A percentile compares a stretch with the other conserved stretches of the same genome.
Evolutionary conservation across 805 yeast species (phyloP).

Genomic region (Grigorovia humatica): DNA sequence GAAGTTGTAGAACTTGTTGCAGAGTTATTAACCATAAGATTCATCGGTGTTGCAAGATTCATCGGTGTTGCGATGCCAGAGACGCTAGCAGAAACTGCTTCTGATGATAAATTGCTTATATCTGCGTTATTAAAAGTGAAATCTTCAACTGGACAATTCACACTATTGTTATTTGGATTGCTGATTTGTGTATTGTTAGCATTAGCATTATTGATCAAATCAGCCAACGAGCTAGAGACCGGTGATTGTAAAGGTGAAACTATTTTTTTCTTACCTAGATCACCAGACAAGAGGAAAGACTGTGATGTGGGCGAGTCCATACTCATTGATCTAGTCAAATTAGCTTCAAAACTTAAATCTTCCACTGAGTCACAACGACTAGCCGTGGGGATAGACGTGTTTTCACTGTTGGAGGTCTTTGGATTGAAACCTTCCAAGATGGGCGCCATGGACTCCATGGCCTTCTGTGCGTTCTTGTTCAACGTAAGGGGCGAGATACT

Average conservation of each 20-base stretch:
- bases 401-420: constrained; percentile 48
- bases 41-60: not conserved
- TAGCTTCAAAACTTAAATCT: constrained; percentile 19
- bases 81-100: not conserved
- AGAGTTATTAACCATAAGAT: constrained; percentile 1
- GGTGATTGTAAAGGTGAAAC: not conserved
- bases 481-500: constrained; percentile 26
- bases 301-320: constrained; percentile 9
- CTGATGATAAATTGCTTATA: not conserved
- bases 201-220: not conserved
- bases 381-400: constrained; percentile 23
- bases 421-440: constrained; percentile 66
- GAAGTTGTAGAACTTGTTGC: constrained; percentile 18
- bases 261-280: not conserved
- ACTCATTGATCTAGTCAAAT: constrained; percentile 20
- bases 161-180: not conserved
- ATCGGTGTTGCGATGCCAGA: not conserved
- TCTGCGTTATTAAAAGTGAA: not conserved
- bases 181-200: not conserved
- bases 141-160: not conserved
- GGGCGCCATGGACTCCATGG: constrained; percentile 74
- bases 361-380: constrained; percentile 11
- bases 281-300: not conserved
- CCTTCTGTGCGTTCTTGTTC: constrained; percentile 35
- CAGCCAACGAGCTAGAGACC: not conserved